Conservation (phyloP, 768 basidiomycete genomes). For the Gymnopilus dilepis region DNA sequence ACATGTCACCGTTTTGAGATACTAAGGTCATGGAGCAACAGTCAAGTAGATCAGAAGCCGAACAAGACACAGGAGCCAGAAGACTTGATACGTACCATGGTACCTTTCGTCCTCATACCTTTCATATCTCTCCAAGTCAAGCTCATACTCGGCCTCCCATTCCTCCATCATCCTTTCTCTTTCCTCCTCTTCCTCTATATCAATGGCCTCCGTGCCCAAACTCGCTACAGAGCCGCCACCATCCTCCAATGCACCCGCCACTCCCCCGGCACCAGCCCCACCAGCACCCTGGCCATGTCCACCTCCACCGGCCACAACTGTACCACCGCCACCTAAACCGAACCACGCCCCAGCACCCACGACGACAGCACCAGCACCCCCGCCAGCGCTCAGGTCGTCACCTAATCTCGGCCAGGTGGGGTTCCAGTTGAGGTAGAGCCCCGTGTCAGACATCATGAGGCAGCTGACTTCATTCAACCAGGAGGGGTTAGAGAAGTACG, state of each 20-base stretch:
- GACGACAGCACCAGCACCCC: neutral
- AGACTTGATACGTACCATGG: constrained; percentile 10
- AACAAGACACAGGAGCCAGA: too few species aligned
- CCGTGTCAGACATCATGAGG: constrained; percentile 60
- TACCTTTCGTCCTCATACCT: constrained; percentile 17
- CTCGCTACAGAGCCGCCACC: neutral
- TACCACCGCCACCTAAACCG: neutral
- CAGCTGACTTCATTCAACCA: constrained; percentile 46
- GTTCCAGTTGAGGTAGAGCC: constrained; percentile 54
- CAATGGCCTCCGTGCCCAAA: neutral
- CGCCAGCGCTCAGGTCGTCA: neutral
- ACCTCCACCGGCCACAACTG: neutral
- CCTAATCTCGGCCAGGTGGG: neutral
- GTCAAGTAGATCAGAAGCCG: neutral
- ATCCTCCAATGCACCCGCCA: neutral
- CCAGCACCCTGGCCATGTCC: neutral
- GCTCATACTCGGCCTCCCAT: constrained; percentile 22
- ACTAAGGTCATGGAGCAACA: constrained; percentile 5
- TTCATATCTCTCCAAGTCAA: constrained; percentile 16
- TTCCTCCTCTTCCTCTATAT: neutral
- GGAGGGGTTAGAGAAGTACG: constrained; percentile 34
- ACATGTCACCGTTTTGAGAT: constrained; percentile 22
- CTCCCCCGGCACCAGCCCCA: neutral
- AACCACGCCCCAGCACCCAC: too few species aligned
- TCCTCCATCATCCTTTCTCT: constrained; percentile 3